Base-by-base conservation (phyloP, 257 asterid species). In the Knoxia roxburghii region DNA sequence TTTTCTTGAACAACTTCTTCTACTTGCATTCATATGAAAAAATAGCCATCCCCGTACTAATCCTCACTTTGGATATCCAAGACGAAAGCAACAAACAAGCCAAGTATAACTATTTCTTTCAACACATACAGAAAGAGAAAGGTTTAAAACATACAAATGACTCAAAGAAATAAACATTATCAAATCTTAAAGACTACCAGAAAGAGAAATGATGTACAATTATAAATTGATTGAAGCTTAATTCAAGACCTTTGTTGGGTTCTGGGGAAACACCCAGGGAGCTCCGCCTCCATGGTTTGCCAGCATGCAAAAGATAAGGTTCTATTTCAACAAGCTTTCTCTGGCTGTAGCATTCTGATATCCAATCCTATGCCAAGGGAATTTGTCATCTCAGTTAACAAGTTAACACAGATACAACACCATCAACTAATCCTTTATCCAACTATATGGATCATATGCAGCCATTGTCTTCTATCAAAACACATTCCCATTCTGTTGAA, bases 221-320 rank as follows among this genome's bases (percentile, higher is more conserved):
- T 24, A 62, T 14, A 15, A 62, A 26, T 55, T 1, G 12, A 14
- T 13, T 1, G 51, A 46, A 1, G 30, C 14, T 26, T 8, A 23
- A 8, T 54, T 53, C 12, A 9, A 60, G 13, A 60, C 65, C 65
- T 60, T 60, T 48, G 30, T 67, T 56, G 61, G 83, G 72, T 76
- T 82, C 84, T 64, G 35, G 75, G 45, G 88, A 75, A 57, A 65
- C 64, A 53, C 68, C 54, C 57, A 79, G 92, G 73, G 27, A 37
- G 6, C 20, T 11, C 13, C 69, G 75, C 82, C 82, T 88, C 96
- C 99, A 94, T 61, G 97, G 97, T 78, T 94, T 90, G 73, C 99
- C 99, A 75, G 95, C 93, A 84, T 90, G 83, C 83, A 94, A 79
- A 62, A 90, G 75, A 70, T 79, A 83, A 20, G 87, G 79, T 76